Base-by-base conservation (phyloP, 1,139 yeast species). In the Yamadazyma diospyri region DNA sequence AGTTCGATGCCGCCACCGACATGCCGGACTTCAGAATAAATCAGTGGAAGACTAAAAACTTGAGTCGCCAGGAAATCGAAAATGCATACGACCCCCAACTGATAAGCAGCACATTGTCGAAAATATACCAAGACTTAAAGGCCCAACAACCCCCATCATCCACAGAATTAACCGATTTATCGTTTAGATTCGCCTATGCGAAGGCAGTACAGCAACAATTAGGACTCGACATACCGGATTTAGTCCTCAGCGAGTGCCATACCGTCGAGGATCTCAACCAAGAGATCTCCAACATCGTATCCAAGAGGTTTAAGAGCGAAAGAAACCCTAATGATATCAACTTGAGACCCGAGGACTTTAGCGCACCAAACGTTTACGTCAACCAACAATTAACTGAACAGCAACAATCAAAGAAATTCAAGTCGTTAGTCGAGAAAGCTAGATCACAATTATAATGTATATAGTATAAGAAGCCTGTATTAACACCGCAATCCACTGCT, bases 251-350 rank as follows among this genome's bases (percentile, higher is more conserved):
- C 3, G 61, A 64, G 37, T 50, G 81, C 8, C 69, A 64, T 39
- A 63, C 69, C 10, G 72, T 78, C 15, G 49, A 51, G 2, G 64
- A 60, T 16, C 65, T 85, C 33, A 61, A 63, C 38, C 42, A 55
- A 0, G 76, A 72, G 41, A 66, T 78, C 36, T 46, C 55, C 19
- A 45, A 54, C 7, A 57, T 69, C 29, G 65, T 82, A 7, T 61
- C 72, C 21, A 73, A 75, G 22, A 59, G 72, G 45, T 75, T 67
- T 59, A 57, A 54, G 20, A 72, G 72, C 46, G 94, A 83, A 55
- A 71, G 81, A 50, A 76, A 78, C 53, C 94, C 95, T 16, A 76
- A 83, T 43, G 92, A 87, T 26, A 75, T 69, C 36, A 69, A 58
- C 11, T 61, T 69, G 47, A 61, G 67, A 42, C 48, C 55, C 8